phyloP scores from a whole-genome alignment of 2,329 filamentous ascomycete genomes.

The Phoma sp. region DNA sequence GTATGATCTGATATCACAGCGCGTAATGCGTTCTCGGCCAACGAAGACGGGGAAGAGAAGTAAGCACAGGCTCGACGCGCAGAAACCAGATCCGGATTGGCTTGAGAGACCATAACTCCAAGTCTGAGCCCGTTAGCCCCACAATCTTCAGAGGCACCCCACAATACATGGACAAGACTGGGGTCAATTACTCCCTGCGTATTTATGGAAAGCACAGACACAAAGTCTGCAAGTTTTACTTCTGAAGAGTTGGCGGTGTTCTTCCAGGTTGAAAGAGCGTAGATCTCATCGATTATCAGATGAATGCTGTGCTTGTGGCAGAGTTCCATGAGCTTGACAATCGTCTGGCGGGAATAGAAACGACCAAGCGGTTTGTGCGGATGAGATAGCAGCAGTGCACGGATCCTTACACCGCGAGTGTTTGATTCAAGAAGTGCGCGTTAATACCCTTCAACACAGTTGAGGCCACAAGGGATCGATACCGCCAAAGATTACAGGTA shows the following conservation, averaged over 20 bases:
- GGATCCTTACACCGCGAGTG: neutral
- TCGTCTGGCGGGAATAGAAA: neutral
- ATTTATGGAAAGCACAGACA: neutral
- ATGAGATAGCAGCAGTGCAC: neutral
- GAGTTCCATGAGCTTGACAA: neutral
- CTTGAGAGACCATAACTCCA: neutral
- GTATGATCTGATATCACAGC: neutral
- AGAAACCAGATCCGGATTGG: neutral
- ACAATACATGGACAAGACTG: neutral
- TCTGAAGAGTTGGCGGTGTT: neutral
- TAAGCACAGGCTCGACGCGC: neutral
- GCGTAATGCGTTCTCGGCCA: neutral
- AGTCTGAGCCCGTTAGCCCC: neutral
- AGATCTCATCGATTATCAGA: neutral
- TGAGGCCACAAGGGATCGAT: neutral
- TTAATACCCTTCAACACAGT: neutral
- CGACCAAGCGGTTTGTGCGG: neutral
- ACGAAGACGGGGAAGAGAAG: neutral
- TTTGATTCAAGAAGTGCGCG: neutral
- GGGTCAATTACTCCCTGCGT: neutral
- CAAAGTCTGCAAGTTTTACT: neutral
- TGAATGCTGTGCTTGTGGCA: neutral
- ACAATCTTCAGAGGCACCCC: neutral
- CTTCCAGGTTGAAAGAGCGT: neutral
- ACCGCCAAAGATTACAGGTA: neutral